phyloP scores from a whole-genome alignment of 2,329 filamentous ascomycete species.

The Colletotrichum cuscutae region DNA sequence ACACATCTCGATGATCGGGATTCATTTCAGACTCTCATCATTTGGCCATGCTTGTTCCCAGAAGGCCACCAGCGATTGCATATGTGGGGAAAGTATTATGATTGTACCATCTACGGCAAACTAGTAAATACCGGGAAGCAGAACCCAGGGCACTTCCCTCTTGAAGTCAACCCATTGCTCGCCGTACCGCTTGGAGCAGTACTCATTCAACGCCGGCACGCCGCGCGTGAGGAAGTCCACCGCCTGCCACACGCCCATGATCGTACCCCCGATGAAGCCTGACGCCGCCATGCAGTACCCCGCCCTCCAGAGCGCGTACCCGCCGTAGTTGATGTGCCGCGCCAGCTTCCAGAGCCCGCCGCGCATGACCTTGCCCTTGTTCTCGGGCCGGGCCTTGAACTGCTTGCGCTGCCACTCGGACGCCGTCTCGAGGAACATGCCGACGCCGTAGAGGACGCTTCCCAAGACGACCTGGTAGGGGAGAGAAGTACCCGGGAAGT shows the following conservation, averaged over 20 bases:
- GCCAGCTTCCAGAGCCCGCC: slow-evolving; percentile 51
- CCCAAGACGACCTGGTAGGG: slow-evolving; percentile 56
- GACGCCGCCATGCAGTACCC: slow-evolving; percentile 47
- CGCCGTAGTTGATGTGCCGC: slow-evolving; percentile 54
- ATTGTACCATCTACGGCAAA: background rate
- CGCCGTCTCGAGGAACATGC: slow-evolving; percentile 63
- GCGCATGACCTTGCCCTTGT: slow-evolving; percentile 50
- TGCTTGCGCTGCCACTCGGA: slow-evolving; percentile 65
- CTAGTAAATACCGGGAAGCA: slow-evolving; percentile 51
- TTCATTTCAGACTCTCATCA: background rate
- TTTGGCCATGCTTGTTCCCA: background rate
- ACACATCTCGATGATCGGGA: background rate
- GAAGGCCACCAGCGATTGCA: background rate
- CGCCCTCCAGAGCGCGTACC: slow-evolving; percentile 48
- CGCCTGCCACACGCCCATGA: slow-evolving; percentile 43
- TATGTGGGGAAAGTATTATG: background rate
- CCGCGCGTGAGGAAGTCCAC: slow-evolving; percentile 45
- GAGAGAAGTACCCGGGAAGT: slow-evolving; percentile 36
- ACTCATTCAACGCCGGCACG: slow-evolving; percentile 47
- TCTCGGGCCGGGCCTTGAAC: slow-evolving; percentile 50
- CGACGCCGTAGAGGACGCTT: slow-evolving; percentile 57
- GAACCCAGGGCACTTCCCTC: slow-evolving; percentile 47
- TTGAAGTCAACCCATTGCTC: slow-evolving; percentile 52
- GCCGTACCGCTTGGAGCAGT: slow-evolving; percentile 49
- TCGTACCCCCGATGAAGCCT: slow-evolving; percentile 47